These are phyloP conservation scores for Cryptococcus sp. DNA, from an alignment of 1,284 basidiomycete species.

Conservation along the genomic window DNA sequence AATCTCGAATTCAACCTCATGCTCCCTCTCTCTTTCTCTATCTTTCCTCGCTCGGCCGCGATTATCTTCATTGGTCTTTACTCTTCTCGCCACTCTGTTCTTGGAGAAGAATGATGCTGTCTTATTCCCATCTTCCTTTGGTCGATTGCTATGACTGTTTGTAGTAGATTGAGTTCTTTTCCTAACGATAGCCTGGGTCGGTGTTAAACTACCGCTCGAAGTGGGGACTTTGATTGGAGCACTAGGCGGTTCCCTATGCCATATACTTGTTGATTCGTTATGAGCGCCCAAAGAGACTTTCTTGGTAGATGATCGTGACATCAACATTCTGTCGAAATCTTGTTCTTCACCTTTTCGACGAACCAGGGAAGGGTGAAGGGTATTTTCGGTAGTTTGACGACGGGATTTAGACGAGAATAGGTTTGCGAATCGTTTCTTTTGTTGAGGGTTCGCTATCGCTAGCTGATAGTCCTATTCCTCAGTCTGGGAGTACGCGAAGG, in stretches of 20 bases:
- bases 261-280: constrained; percentile 11
- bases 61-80: constrained; percentile 23
- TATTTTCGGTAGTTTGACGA: constrained; percentile 55
- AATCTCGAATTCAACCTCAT: constrained; percentile 42
- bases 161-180: background rate
- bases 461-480: constrained; percentile 64
- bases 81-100: constrained; percentile 20
- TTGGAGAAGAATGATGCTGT: constrained; percentile 33
- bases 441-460: constrained; percentile 57
- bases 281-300: constrained; percentile 26
- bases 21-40: constrained; percentile 45
- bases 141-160: background rate
- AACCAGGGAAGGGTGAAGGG: background rate
- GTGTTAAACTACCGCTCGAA: background rate
- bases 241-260: constrained; percentile 11
- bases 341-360: constrained; percentile 46
- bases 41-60: constrained; percentile 28
- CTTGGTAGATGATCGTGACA: constrained; percentile 20
- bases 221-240: background rate
- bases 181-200: background rate
- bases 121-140: constrained; percentile 51
- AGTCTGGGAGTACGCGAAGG: background rate
- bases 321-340: constrained; percentile 72
- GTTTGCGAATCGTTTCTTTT: constrained; percentile 42
- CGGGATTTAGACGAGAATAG: constrained; percentile 41